Conservation (phyloP, 176 grass and related monocot genomes). For the Pharus latifolius region DNA sequence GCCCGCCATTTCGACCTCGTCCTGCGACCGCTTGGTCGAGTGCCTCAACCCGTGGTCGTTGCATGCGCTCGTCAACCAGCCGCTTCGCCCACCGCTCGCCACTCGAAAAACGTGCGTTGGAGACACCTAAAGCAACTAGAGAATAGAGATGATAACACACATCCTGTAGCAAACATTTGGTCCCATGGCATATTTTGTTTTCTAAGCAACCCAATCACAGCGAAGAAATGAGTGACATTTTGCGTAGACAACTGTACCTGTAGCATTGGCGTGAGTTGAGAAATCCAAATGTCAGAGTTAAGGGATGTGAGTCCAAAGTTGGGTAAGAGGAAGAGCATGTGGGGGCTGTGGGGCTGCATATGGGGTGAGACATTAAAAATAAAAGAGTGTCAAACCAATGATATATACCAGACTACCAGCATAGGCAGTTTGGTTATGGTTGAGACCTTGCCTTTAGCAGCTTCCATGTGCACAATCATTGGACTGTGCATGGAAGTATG, state of each 20-base stretch:
- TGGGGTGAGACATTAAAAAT: not conserved
- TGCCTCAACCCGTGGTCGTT: too few relatives aligned
- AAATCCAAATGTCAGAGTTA: not conserved
- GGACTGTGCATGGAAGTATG: conserved; percentile 9
- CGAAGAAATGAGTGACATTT: not conserved
- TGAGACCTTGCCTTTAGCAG: not conserved
- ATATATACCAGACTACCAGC: not conserved
- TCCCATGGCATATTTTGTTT: too few relatives aligned
- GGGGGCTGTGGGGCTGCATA: not conserved
- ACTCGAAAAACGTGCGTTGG: too few relatives aligned
- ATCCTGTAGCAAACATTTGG: too few relatives aligned
- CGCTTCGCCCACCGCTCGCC: too few relatives aligned
- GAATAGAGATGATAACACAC: too few relatives aligned
- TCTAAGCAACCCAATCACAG: too few relatives aligned
- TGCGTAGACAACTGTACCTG: not conserved
- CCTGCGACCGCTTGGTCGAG: too few relatives aligned
- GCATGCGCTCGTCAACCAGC: too few relatives aligned
- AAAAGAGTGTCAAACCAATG: not conserved
- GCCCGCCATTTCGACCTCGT: too few relatives aligned
- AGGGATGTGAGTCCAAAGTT: too few relatives aligned
- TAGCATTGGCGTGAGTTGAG: not conserved
- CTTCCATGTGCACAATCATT: conserved; percentile 38
- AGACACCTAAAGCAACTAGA: too few relatives aligned
- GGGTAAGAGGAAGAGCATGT: not conserved
- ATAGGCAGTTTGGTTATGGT: not conserved